Evolutionary conservation across 345 rosid genomes (phyloP).

Genomic region (Anacardium occidentale): DNA sequence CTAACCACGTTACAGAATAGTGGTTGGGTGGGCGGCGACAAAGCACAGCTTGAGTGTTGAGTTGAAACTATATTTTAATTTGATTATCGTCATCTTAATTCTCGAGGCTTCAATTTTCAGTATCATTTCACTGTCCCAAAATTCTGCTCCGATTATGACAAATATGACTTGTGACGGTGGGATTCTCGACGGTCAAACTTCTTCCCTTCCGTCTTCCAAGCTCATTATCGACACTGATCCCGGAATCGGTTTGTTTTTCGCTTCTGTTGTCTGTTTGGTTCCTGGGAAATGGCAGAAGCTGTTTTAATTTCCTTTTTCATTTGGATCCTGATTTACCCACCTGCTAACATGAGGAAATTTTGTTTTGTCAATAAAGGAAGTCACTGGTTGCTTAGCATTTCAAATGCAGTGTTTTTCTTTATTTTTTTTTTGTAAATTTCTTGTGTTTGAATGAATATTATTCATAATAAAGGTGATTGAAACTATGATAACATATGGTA

Average conservation of each 20-base stretch:
- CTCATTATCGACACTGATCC: constrained; percentile 98
- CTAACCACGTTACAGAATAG: too few species aligned
- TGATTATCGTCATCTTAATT: too few species aligned
- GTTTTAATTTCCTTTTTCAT: too few species aligned
- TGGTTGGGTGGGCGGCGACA: too few species aligned
- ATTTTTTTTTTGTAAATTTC: not conserved
- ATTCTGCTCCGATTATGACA: not conserved
- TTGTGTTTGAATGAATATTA: not conserved
- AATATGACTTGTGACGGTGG: constrained; percentile 24
- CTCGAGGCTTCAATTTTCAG: not conserved
- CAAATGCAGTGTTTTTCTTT: not conserved
- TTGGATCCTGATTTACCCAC: too few species aligned
- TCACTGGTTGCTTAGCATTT: not conserved
- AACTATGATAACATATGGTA: not conserved
- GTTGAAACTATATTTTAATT: not conserved
- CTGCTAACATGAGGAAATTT: too few species aligned
- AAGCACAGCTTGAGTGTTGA: too few species aligned
- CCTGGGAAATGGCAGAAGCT: not conserved
- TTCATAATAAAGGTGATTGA: not conserved
- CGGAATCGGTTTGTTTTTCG: constrained; percentile 71
- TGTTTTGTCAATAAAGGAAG: not conserved
- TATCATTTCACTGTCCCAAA: not conserved
- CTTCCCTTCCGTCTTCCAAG: constrained; percentile 40
- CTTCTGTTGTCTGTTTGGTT: not conserved
- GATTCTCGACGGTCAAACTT: constrained; percentile 27